phyloP scores from a whole-genome alignment of 768 basidiomycete species.

The Mycena pura region DNA sequence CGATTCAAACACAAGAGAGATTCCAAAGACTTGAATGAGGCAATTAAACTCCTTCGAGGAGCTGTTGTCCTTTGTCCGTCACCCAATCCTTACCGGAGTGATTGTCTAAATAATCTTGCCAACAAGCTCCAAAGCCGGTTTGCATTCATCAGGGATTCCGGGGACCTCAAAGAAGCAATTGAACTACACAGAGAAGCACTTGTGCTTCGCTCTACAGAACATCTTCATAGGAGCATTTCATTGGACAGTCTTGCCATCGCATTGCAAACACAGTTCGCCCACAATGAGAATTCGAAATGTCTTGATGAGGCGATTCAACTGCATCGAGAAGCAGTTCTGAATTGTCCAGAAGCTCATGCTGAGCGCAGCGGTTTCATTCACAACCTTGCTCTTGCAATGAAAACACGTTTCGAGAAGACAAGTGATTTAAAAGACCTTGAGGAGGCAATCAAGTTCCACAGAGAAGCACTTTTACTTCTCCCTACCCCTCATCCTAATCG shows the following conservation, averaged over 20 bases:
- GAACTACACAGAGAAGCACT: neutral
- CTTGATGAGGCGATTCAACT: too few species aligned
- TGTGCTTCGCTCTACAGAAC: neutral
- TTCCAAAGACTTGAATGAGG: neutral
- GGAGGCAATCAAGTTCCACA: too few species aligned
- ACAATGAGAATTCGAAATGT: neutral
- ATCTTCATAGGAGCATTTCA: neutral
- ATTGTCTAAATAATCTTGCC: neutral
- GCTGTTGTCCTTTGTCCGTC: neutral
- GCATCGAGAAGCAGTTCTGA: too few species aligned
- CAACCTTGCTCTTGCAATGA: too few species aligned
- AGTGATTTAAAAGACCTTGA: too few species aligned
- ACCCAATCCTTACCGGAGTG: neutral
- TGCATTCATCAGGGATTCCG: neutral
- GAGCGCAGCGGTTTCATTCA: too few species aligned
- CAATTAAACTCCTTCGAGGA: neutral
- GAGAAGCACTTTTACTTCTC: too few species aligned
- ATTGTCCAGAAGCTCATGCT: too few species aligned
- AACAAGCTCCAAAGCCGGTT: neutral
- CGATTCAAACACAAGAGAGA: neutral
- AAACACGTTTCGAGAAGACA: too few species aligned
- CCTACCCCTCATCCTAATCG: too few species aligned
- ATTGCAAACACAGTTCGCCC: neutral
- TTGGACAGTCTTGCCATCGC: neutral
- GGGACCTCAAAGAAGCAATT: conserved; percentile 1